Base-by-base conservation (phyloP, 139 green algal genomes). In the Chlorella sp. region DNA sequence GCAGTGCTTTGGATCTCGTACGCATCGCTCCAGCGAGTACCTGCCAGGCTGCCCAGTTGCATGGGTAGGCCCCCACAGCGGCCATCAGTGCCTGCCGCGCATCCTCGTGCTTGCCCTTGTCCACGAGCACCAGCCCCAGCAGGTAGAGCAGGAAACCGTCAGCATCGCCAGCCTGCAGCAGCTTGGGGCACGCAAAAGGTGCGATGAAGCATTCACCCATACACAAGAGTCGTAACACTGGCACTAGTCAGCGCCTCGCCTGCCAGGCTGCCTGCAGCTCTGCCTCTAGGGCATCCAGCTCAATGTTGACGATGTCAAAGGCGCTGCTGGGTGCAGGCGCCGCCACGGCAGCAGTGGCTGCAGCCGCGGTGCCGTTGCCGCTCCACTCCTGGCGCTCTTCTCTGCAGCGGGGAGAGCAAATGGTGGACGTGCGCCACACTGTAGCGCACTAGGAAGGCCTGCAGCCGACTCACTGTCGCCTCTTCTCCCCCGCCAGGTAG, bases 11-110 rank as follows among this genome's bases (percentile, higher is more conserved):
- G 60, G 29, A 42, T 8, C 21, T 61, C 19, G 21, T 27, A 61
- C 0, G 59, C 59, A 35, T 7, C 33, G 11, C 33, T 6, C 27
- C 6, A 75, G 38, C 55, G n/a, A n/a, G n/a, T n/a, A 91, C 90
- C 89, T 89, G 86, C 95, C 95, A 99, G 2, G 94, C 94, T 25
- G 63, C 78, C 95, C 95, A 99, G 82, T 99, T 94, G 83, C 88
- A 95, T 12, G 95, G 95, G 71, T 87, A 98, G 15, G 50, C 73
- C 6, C 35, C 58, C 41, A 97, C 72, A 1, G 89, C 90, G 35
- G 62, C 68, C 21, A 58, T 42, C 42, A 96, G 81, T 31, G 66
- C 62, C 12, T 45, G 56, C 42, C 80, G 71, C 8, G 91, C 91
- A 58, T 89, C 78, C 23, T 62, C 66, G 40, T 75, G 62, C 31